phyloP scores from a whole-genome alignment of 805 yeast species.

The Ogataea saltuana region DNA sequence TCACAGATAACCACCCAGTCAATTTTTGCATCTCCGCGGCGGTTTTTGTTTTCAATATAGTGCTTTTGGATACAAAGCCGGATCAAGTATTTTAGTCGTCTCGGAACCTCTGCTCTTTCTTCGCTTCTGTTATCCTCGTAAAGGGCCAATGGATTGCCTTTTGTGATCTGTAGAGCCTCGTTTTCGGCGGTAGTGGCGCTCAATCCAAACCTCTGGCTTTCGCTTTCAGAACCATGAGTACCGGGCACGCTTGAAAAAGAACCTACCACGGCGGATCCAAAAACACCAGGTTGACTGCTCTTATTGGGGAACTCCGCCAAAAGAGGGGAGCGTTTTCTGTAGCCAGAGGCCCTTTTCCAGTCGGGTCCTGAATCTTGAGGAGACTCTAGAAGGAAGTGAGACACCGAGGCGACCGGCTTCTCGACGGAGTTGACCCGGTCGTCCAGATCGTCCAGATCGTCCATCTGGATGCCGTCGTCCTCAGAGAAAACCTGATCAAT shows the following conservation, averaged over 20 bases:
- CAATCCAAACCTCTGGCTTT: conserved; percentile 10
- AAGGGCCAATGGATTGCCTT: conserved; percentile 5
- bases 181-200: conserved; percentile 13
- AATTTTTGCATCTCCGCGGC: conserved; percentile 17
- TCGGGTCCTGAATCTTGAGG: conserved; percentile 48
- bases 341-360: conserved; percentile 51
- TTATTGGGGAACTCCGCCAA: conserved; percentile 36
- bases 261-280: conserved; percentile 4
- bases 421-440: too few species aligned
- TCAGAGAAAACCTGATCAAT: conserved; percentile 44
- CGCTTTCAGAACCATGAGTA: neutral
- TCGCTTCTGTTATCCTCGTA: conserved; percentile 4
- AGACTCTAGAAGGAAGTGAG: conserved; percentile 39
- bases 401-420: too few species aligned
- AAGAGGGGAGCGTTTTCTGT: conserved; percentile 46
- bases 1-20: conserved; percentile 65
- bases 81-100: conserved; percentile 52
- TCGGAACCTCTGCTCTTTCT: conserved; percentile 49
- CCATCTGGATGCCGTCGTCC: conserved; percentile 7
- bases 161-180: conserved; percentile 6
- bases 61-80: conserved; percentile 60
- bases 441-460: too few species aligned
- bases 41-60: conserved; percentile 40
- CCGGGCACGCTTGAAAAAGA: neutral
- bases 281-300: conserved; percentile 18